These are phyloP conservation scores for Coleophoma cylindrospora DNA, from an alignment of 2,329 filamentous ascomycete species.

Conservation along the genomic window DNA sequence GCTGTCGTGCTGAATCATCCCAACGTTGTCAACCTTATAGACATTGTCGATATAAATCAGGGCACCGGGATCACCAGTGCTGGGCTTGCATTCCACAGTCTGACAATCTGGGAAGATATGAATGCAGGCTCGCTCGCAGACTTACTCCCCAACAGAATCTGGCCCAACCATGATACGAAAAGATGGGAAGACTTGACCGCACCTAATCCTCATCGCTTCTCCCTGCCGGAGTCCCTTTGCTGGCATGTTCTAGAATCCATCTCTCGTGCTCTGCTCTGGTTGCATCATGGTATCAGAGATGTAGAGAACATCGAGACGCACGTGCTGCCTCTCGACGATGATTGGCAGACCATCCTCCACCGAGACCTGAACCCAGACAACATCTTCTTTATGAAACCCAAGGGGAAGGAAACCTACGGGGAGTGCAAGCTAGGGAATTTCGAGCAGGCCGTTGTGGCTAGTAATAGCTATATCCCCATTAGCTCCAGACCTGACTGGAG, in stretches of 20 bases:
- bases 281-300: constrained; percentile 41
- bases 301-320: constrained; percentile 15
- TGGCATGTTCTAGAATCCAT: constrained; percentile 50
- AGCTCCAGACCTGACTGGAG: no score
- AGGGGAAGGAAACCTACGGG: constrained; percentile 44
- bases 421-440: constrained; percentile 49
- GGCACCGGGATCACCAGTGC: neutral
- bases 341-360: constrained; percentile 49
- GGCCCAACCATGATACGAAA: constrained; percentile 8
- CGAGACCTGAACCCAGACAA: constrained; percentile 40
- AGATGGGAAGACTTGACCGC: constrained; percentile 17
- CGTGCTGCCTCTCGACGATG: constrained; percentile 25
- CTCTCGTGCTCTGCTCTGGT: constrained; percentile 42
- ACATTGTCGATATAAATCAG: constrained; percentile 15
- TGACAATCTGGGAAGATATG: constrained; percentile 47
- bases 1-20: constrained; percentile 24
- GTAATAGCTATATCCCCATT: no score
- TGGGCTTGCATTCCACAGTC: constrained; percentile 14
- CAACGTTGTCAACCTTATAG: constrained; percentile 23
- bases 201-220: constrained; percentile 18
- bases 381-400: constrained; percentile 45
- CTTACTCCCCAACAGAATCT: constrained; percentile 27
- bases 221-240: constrained; percentile 45
- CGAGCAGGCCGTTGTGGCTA: constrained; percentile 4
- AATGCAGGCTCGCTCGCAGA: constrained; percentile 43